These are phyloP conservation scores for Lasiosphaeria hispida DNA, from an alignment of 495 filamentous ascomycete species.

Conservation along the genomic window DNA sequence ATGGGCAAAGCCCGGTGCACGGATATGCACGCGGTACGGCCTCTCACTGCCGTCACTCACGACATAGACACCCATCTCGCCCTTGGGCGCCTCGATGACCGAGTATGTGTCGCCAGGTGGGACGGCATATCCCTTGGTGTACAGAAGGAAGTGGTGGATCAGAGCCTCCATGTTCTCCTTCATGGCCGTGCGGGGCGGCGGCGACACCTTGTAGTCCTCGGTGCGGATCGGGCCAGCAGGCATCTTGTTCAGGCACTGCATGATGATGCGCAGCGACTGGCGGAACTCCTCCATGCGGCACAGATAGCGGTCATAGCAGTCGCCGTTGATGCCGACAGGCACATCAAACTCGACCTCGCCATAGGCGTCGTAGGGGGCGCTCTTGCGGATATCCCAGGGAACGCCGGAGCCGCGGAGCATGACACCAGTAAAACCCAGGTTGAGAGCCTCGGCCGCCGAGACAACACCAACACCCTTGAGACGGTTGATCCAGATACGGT, in stretches of 20 bases:
- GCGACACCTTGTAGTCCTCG: slow-evolving; percentile 99
- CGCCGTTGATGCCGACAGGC: slow-evolving; percentile 91
- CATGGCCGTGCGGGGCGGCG: slow-evolving; percentile 95
- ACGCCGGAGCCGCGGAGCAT: slow-evolving; percentile 97
- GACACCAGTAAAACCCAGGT: slow-evolving; percentile 93
- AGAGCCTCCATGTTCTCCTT: slow-evolving; percentile 99
- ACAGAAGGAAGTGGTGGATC: slow-evolving; percentile 98
- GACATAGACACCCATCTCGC: slow-evolving; percentile 98
- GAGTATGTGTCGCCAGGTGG: slow-evolving; percentile 98
- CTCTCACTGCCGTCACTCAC: slow-evolving; percentile 95
- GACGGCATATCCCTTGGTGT: slow-evolving; percentile 96
- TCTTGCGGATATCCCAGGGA: slow-evolving; percentile 97
- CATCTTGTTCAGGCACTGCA: slow-evolving; percentile 99
- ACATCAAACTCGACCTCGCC: slow-evolving; percentile 98
- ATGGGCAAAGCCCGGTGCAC: slow-evolving; percentile 96
- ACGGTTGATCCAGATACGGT: slow-evolving; percentile 96
- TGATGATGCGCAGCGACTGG: slow-evolving; percentile 94
- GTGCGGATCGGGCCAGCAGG: slow-evolving; percentile 88
- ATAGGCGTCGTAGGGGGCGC: slow-evolving; percentile 94
- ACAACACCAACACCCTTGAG: slow-evolving; percentile 92
- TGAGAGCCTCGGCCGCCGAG: slow-evolving; percentile 84
- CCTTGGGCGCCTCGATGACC: slow-evolving; percentile 97
- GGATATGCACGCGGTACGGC: slow-evolving; percentile 96
- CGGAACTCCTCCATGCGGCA: slow-evolving; percentile 99
- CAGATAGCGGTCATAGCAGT: slow-evolving; percentile 98